phyloP scores from a whole-genome alignment of 2,329 filamentous ascomycete genomes.

The Aspergillus chevalieri region DNA sequence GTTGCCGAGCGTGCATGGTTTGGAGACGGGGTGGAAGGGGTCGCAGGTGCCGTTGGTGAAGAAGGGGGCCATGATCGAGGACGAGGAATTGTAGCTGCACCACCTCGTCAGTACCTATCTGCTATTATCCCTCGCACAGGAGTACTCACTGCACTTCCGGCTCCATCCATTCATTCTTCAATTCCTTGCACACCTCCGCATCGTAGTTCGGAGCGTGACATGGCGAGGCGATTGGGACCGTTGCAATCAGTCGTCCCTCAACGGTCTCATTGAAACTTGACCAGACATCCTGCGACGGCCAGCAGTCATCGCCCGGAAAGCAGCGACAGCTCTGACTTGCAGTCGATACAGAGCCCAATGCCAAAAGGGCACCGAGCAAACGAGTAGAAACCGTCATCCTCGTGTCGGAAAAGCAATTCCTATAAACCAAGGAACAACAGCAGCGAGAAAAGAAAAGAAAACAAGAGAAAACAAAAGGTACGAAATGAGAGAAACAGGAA shows the following conservation, averaged over 20 bases:
- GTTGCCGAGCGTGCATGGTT: constrained; percentile 23
- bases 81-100: constrained; percentile 53
- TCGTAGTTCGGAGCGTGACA: constrained; percentile 51
- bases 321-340: constrained; percentile 37
- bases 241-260: constrained; percentile 47
- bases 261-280: constrained; percentile 47
- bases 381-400: not conserved
- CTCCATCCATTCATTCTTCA: constrained; percentile 40
- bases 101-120: not conserved
- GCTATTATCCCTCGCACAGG: not conserved
- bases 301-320: constrained; percentile 50
- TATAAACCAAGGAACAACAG: not conserved
- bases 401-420: not conserved
- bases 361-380: not conserved
- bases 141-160: constrained; percentile 41
- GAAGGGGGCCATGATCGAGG: constrained; percentile 35
- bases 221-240: constrained; percentile 46
- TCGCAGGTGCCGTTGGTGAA: constrained; percentile 38
- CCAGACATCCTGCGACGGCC: constrained; percentile 48
- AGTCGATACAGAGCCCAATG: not conserved
- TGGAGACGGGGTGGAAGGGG: constrained; percentile 31
- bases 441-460: not conserved
- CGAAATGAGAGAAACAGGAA: too few species aligned
- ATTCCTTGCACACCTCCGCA: constrained; percentile 35
- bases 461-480: too few species aligned